Evolutionary conservation across 306 rosid genomes (phyloP), one percentile per base, ranked within the genome.

Genomic region (Begonia fuchsioides): DNA sequence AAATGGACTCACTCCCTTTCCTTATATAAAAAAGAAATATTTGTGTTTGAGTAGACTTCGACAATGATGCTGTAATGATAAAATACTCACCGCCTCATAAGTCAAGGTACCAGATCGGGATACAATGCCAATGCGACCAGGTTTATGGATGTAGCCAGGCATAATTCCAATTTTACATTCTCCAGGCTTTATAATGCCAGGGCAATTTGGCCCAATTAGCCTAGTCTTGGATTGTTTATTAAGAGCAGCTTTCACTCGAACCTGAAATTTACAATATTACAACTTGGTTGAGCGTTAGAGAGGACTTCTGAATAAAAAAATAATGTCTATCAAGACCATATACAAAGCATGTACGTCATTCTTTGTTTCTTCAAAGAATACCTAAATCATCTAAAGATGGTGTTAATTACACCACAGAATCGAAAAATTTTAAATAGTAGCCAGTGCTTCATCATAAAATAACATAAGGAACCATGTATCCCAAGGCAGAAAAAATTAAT

Each of bases 31-130:
- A 26, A 26, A 26, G 35, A 4, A 26, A 26, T 26, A 3, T 3
- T 8, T 26, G 35, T 26, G 3, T 26, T 26, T 26, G 35, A 26
- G 35, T 8, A 26, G 8, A 26, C 5, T 26, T 26, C 35, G 7
- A 26, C 35, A 26, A 26, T 26, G 35, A 26, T 4, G 35, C 35
- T 26, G 35, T 26, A 4, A 26, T 10, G 45, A 41, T 41, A n/a
- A 10, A 38, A 38, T 39, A 76, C 87, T 79, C 76, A 92, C 98
- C 38, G 96, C 98, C 77, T 92, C 98, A 68, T 92, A 92, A 16
- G 98, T 92, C 81, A 92, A 77, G 72, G 98, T 92, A 44, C 98
- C 98, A 59, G 98, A 92, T 50, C 98, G 96, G 51, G 98, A 92
- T 56, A 92, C 96, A 71, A 92, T 92, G 77, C 96, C 98, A 7